Evolutionary conservation across 169 alveolate genomes (phyloP).

Genomic region (Plasmodium sp.): DNA sequence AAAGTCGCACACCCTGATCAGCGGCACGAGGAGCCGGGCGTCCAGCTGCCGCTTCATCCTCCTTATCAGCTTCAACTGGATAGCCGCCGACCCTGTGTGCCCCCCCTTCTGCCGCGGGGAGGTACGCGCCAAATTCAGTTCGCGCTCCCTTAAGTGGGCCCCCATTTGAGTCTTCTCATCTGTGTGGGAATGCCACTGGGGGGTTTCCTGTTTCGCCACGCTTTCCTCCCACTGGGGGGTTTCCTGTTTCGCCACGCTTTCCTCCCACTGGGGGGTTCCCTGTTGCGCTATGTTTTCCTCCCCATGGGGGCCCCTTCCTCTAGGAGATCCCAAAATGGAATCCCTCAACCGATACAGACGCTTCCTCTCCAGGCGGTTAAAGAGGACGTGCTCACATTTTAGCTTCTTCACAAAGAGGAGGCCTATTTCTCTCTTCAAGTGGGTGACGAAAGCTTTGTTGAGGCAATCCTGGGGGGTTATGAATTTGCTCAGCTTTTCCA

Average conservation of each 20-base stretch:
- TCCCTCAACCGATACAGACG: constrained; percentile 4
- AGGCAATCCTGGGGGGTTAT: constrained; percentile 8
- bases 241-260: background rate
- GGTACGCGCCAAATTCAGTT: background rate
- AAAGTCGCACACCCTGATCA: background rate
- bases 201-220: background rate
- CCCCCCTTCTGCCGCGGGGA: background rate
- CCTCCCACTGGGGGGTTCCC: background rate
- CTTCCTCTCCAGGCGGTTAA: constrained; percentile 29
- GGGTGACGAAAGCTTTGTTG: background rate
- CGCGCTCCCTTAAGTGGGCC: background rate
- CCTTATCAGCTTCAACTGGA: constrained; percentile 20
- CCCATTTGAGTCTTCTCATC: background rate
- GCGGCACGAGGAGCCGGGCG: constrained; percentile 29
- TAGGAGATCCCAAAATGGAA: background rate
- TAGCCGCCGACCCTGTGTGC: background rate
- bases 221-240: background rate
- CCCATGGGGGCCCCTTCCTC: background rate
- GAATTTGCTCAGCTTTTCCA: background rate
- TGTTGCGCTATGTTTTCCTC: background rate
- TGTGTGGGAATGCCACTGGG: background rate
- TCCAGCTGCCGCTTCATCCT: constrained; percentile 32
- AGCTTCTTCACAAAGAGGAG: constrained; percentile 7
- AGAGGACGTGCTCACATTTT: constrained; percentile 23
- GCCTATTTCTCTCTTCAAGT: constrained; percentile 17